Evolutionary conservation across 2,329 filamentous ascomycete genomes (phyloP), one percentile per base, ranked within the genome.

Genomic region (Hypoxylon sp.): DNA sequence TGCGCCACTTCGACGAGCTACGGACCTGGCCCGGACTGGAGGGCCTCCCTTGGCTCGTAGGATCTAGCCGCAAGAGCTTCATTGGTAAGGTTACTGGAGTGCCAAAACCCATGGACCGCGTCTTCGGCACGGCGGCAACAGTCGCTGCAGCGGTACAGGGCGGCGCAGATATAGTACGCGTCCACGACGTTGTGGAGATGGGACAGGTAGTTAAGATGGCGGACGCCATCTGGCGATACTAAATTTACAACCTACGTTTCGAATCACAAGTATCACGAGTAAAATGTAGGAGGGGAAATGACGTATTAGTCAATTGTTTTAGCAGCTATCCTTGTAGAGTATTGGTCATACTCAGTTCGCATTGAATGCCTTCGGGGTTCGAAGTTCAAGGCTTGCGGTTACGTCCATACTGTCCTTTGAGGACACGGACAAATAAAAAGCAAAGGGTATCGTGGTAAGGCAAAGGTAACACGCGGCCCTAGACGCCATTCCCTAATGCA

Each of bases 161-260:
- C 5, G 96, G 96, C 2, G 94, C 94, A 23, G 94, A 98, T 82
- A 89, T 99, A 64, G 90, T 98, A 49, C 86, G 96, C 56, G 94
- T 99, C 45, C 96, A 99, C 81, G 95, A 98, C 82, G 92, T 94
- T 13, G 81, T 84, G 61, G 92, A 96, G 82, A 98, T 98, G 95
- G 84, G 81, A 43, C 87, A 93, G 80, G 94, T 97, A 32, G 89
- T 89, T 1, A 91, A 87, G 77, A 95, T 98, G 90, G 89, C 93
- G 7, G 95, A 98, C 85, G 94, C 94, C n/a, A 94, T 98, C 60
- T 97, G 93, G 88, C 85, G 93, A 73, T 81, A 82, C 43, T 81
- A 61, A 64, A 49, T 51, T 55, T 23, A 60, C 46, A 21, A 14
- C 13, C 32, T 30, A 14, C 11, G 41, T 34, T 34, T 34, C 52